Conservation (phyloP, 208 protist species). For the Herpetomonas tarakana region DNA sequence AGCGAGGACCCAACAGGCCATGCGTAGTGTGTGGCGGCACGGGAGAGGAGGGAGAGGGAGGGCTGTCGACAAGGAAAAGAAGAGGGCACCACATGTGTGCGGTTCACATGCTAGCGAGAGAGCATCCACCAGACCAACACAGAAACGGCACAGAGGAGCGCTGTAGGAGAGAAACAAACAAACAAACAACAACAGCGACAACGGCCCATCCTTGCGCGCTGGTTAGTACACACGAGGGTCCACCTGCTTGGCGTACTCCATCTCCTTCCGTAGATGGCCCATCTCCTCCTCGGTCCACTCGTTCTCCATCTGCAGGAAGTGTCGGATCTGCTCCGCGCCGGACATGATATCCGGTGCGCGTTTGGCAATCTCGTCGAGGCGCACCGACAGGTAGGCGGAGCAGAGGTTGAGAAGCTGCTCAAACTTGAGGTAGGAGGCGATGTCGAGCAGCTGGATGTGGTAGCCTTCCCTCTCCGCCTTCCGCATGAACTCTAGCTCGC, state of each 20-base stretch:
- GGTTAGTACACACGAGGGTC: conserved; percentile 57
- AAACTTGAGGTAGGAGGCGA: conserved; percentile 44
- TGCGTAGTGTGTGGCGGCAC: no score
- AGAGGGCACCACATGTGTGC: no score
- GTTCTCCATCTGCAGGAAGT: conserved; percentile 64
- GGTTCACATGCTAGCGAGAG: no score
- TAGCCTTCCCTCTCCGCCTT: conserved; percentile 31
- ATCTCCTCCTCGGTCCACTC: conserved; percentile 76
- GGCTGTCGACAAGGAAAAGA: no score
- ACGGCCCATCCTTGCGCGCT: no score
- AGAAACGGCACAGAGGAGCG: no score
- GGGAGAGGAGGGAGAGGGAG: no score
- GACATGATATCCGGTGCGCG: conserved; percentile 64
- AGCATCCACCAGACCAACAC: no score
- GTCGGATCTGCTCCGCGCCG: conserved; percentile 48
- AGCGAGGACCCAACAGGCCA: no score
- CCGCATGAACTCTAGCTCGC: conserved; percentile 44
- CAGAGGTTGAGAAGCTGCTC: conserved; percentile 39
- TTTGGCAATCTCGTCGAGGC: conserved; percentile 56
- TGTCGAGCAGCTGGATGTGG: conserved; percentile 45
- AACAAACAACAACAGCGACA: no score
- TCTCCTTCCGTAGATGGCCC: conserved; percentile 53
- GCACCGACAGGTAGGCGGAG: conserved; percentile 48
- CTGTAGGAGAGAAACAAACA: no score
- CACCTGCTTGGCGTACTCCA: conserved; percentile 66